Base-by-base conservation (phyloP, 345 rosid genomes). In the Bruguiera parviflora region DNA sequence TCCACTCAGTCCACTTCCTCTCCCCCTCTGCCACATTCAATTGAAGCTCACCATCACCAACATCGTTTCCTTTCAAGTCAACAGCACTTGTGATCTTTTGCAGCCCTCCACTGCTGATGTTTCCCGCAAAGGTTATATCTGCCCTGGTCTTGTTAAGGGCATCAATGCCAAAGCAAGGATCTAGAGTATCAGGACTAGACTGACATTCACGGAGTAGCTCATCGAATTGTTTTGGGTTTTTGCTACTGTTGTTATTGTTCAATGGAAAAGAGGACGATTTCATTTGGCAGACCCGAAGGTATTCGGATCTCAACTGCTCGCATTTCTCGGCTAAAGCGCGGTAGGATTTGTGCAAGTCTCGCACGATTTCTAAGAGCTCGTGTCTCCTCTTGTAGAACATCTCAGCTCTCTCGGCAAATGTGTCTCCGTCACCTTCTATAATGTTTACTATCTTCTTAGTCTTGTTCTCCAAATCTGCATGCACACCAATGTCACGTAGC, bases 381-480 rank as follows among this genome's bases (percentile, higher is more conserved):
- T 70, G 79, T 68, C 79, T 71, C 51, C 66, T 68, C 53, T 72
- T 61, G 31, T 53, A 72, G 62, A 60, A 79, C 60, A 53, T 64
- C 61, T 74, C 79, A 18, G 71, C 79, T 39, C 76, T 71, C 66
- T 71, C 29, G 3, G 67, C 61, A 39, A 75, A 79, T 9, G 76
- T 70, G 33, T 67, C 82, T 27, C 82, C 78, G 64, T 71, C 73
- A 5, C 68, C 62, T 64, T 71, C 53, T 20, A 75, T 75, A 5
- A 71, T 53, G 43, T 64, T 55, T 11, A 75, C 49, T 20, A 75
- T 71, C 13, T 11, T 21, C 53, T 64, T 61, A 31, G 32, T 71
- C 71, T 60, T 75, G 16, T 64, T 29, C 5, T 74, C 79, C 71
- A 79, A 53, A 71, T 74, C 79, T 75, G 73, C 71, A 62, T 10